Conservation (phyloP, 1,139 yeast species). For the Hyphopichia buzzinii region DNA sequence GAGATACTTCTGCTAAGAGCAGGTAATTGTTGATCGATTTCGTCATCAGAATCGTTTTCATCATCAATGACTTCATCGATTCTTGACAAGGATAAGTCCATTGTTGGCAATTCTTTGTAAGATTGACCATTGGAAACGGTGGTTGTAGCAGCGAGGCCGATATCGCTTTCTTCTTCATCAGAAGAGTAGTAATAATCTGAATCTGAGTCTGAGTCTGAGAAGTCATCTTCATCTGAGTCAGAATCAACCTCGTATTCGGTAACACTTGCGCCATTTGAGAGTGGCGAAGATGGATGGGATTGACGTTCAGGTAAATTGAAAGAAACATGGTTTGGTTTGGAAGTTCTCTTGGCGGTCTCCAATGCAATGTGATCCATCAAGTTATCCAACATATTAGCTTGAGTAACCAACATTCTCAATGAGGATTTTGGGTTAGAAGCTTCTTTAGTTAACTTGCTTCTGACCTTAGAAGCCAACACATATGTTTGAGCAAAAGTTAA, state of each 20-base stretch:
- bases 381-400: constrained; percentile 73
- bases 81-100: constrained; percentile 1
- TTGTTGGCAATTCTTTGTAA: constrained; percentile 1
- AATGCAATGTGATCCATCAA: constrained; percentile 53
- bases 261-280: constrained; percentile 19
- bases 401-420: constrained; percentile 63
- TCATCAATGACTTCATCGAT: constrained; percentile 7
- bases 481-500: constrained; percentile 57
- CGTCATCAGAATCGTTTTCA: constrained; percentile 11
- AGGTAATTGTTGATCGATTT: constrained; percentile 19
- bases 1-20: constrained; percentile 23
- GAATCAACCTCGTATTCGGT: constrained; percentile 38
- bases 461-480: constrained; percentile 65
- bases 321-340: constrained; percentile 12
- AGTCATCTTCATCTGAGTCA: constrained; percentile 25
- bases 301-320: constrained; percentile 6
- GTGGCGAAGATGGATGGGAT: constrained; percentile 5
- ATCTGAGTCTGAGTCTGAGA: constrained; percentile 15
- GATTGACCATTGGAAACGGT: constrained; percentile 5
- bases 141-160: constrained; percentile 4
- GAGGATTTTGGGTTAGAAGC: constrained; percentile 62
- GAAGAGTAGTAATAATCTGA: constrained; percentile 1
- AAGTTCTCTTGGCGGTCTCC: constrained; percentile 30
- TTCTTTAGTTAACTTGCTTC: constrained; percentile 64
- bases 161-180: constrained; percentile 21